Evolutionary conservation across 345 rosid species (phyloP).

Genomic region (Hibiscus syriacus): DNA sequence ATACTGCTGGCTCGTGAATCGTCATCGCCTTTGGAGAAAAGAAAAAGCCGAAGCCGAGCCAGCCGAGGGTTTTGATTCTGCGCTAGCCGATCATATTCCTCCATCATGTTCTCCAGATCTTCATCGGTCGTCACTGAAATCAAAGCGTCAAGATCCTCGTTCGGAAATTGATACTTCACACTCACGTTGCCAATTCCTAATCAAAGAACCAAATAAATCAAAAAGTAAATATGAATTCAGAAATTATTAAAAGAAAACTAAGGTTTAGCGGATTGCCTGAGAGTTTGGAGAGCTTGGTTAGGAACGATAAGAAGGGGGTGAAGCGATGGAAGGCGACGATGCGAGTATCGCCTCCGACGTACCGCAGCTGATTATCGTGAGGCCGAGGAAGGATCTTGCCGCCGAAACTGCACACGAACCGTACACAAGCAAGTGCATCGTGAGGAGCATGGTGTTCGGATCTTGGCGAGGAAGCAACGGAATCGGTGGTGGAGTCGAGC

Average conservation of each 20-base stretch:
- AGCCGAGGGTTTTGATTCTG: conserved; percentile 63
- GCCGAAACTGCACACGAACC: conserved; percentile 94
- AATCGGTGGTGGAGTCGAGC: conserved; percentile 54
- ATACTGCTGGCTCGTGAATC: conserved; percentile 75
- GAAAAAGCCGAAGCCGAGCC: conserved; percentile 78
- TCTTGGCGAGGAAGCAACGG: conserved; percentile 71
- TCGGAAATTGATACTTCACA: conserved; percentile 91
- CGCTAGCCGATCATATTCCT: conserved; percentile 81
- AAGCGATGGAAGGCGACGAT: conserved; percentile 75
- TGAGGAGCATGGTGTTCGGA: conserved; percentile 46
- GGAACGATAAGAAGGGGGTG: conserved; percentile 49
- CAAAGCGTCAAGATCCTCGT: conserved; percentile 91
- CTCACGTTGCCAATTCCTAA: conserved; percentile 54
- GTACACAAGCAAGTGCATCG: conserved; percentile 37
- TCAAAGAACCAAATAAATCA: neutral
- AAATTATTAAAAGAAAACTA: neutral
- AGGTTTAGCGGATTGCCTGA: conserved; percentile 35
- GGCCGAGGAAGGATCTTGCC: conserved; percentile 98
- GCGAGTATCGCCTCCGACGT: conserved; percentile 94
- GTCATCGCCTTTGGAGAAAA: conserved; percentile 54
- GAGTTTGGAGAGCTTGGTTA: conserved; percentile 73
- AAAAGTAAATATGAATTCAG: neutral
- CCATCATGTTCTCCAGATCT: conserved; percentile 97
- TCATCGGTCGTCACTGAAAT: conserved; percentile 93
- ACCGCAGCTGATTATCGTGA: conserved; percentile 82